Evolutionary conservation across 176 grass and related monocot species (phyloP).

Genomic region (Oryza rufipogon): DNA sequence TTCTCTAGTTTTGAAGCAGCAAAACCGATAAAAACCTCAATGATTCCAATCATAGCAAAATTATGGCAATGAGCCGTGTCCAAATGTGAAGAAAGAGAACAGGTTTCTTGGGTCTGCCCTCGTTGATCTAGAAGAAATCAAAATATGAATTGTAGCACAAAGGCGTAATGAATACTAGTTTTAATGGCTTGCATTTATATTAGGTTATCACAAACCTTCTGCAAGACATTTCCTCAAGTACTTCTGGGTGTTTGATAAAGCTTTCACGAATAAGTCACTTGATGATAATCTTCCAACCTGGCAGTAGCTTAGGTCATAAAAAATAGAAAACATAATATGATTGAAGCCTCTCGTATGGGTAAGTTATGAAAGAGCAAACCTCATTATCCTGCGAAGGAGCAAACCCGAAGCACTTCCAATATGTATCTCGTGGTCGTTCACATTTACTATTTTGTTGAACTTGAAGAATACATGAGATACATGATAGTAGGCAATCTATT

Average conservation of each 20-base stretch:
- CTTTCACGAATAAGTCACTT: slow-evolving; percentile 68
- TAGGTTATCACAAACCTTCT: slow-evolving; percentile 66
- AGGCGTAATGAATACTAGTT: slow-evolving; percentile 26
- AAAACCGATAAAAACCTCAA: slow-evolving; percentile 72
- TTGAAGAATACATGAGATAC: slow-evolving; percentile 65
- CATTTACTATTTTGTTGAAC: slow-evolving; percentile 56
- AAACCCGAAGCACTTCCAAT: slow-evolving; percentile 82
- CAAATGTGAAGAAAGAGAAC: slow-evolving; percentile 39
- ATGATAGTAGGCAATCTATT: slow-evolving; percentile 70
- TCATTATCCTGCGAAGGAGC: slow-evolving; percentile 80
- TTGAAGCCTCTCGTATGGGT: slow-evolving; percentile 30
- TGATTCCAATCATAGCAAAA: slow-evolving; percentile 55
- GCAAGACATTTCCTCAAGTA: slow-evolving; percentile 52
- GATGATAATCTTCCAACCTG: slow-evolving; percentile 70
- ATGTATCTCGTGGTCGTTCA: slow-evolving; percentile 47
- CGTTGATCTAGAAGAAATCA: slow-evolving; percentile 53
- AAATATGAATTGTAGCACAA: slow-evolving; percentile 42
- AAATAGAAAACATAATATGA: slow-evolving; percentile 16
- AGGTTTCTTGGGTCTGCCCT: slow-evolving; percentile 62
- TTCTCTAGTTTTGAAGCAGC: slow-evolving; percentile 62
- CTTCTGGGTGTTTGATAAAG: slow-evolving; percentile 67
- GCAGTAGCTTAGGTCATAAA: slow-evolving; percentile 30
- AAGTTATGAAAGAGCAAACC: slow-evolving; percentile 52
- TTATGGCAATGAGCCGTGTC: slow-evolving; percentile 50
- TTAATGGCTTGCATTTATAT: slow-evolving; percentile 16